A percentile compares a stretch with the other conserved stretches of the same genome.
phyloP scores from a whole-genome alignment of 768 basidiomycete genomes.

The Chalciporus sphaerocephalus region DNA sequence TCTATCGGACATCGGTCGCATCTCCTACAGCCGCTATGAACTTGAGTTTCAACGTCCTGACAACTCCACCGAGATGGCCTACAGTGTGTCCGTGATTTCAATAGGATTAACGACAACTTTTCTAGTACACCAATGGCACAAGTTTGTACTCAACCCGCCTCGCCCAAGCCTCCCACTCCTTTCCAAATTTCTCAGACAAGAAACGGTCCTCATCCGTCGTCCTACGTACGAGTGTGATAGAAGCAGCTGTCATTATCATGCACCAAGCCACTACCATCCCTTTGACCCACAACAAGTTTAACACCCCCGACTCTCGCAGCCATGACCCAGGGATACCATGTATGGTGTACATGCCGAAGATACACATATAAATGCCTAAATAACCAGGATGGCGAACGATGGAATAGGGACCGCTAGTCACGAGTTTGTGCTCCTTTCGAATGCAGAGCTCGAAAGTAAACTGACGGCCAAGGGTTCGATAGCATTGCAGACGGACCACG shows the following conservation, averaged over 20 bases:
- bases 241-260: background rate
- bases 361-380: slow-evolving; percentile 1
- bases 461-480: slow-evolving; percentile 14
- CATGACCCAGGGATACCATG: slow-evolving; percentile 1
- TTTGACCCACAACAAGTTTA: background rate
- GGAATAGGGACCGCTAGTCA: slow-evolving; percentile 27
- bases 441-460: slow-evolving; percentile 22
- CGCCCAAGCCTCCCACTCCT: slow-evolving; percentile 21
- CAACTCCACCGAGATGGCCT: no score
- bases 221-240: slow-evolving; percentile 10
- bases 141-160: slow-evolving; percentile 9
- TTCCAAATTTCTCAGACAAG: slow-evolving; percentile 15
- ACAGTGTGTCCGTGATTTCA: no score
- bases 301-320: slow-evolving; percentile 3
- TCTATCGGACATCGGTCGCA: no score
- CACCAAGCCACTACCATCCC: background rate
- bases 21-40: no score
- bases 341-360: background rate
- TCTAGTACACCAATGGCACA: slow-evolving; percentile 6
- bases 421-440: slow-evolving; percentile 17
- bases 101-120: no score
- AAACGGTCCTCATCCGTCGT: slow-evolving; percentile 19
- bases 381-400: slow-evolving; percentile 31
- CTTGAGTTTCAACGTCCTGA: no score
- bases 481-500: slow-evolving; percentile 5